Evolutionary conservation across 331 rosid species (phyloP), one percentile per base, ranked within the genome.

Genomic region (Arachis monticola): DNA sequence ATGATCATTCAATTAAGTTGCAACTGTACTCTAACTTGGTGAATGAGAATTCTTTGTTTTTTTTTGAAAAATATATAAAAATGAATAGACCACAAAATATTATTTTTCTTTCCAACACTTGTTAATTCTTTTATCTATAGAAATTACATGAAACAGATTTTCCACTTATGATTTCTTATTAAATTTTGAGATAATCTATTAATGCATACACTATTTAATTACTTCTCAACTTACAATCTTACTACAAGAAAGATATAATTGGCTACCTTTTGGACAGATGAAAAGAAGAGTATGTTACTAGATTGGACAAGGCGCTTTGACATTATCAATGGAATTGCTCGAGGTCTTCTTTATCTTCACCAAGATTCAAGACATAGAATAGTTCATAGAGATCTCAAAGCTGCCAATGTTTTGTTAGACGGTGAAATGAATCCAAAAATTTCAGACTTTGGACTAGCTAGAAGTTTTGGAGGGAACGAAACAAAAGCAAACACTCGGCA

Each of bases 321-420:
- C n/a, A 77, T 70, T 42, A 77, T 77, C 57, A 70, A 62, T 10
- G 76, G 77, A 38, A 64, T 77, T 44, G 77, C 81, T 38, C 69
- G 70, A 0, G 81, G 72, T 10, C 77, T 77, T 69, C 65, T 77
- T 11, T 77, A 77, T 70, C 81, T 77, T 77, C 81, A 70, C 30
- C 71, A 77, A 60, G 81, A 77, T 63, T 77, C 77, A 22, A 77
- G 81, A 57, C 77, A 76, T 10, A 78, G 77, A 63, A 71, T 78
- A 62, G 65, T 78, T 44, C 82, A 78, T 17, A 70, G 82, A 64
- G 82, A 78, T 46, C 82, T 78, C 12, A 78, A 78, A 63, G 82
- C 82, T 0, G 65, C 46, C 3, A 78, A 78, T 64, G 53, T 78
- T 53, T 56, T 78, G 59, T 32, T 71, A 52, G 82, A 70, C 7